phyloP scores from a whole-genome alignment of 768 basidiomycete genomes.

The Rhizopogon roseolus region DNA sequence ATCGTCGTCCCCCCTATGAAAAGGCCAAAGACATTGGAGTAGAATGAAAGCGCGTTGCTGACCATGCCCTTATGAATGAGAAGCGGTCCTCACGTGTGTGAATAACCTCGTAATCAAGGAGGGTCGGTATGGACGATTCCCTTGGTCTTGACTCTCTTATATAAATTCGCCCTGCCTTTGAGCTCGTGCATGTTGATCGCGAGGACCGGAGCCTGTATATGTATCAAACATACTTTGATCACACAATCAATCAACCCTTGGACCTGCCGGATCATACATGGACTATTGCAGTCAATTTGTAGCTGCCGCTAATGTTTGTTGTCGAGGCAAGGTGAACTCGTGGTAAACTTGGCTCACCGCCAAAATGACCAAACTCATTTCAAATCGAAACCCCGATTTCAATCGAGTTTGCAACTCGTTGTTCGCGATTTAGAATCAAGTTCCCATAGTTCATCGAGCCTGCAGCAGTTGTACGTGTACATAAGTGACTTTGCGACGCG shows the following conservation, averaged over 20 bases:
- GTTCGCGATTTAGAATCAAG: too few relatives aligned
- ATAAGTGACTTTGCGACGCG: too few relatives aligned
- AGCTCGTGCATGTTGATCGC: neutral
- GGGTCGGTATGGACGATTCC: neutral
- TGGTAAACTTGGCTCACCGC: too few relatives aligned
- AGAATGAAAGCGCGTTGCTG: neutral
- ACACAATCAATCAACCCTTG: neutral
- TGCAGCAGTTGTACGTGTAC: too few relatives aligned
- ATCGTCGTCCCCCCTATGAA: neutral
- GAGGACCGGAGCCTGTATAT: neutral
- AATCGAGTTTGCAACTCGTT: too few relatives aligned
- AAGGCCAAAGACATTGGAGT: constrained; percentile 1
- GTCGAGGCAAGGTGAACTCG: too few relatives aligned
- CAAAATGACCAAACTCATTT: too few relatives aligned
- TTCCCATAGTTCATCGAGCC: too few relatives aligned
- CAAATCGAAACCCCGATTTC: too few relatives aligned
- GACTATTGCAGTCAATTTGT: neutral
- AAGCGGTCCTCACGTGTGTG: too few relatives aligned
- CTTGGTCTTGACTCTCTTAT: neutral
- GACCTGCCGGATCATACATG: neutral
- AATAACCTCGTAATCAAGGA: neutral
- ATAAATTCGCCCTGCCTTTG: neutral
- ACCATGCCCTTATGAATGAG: neutral
- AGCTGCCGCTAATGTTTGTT: neutral
- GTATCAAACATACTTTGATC: neutral